Evolutionary conservation across 2,329 filamentous ascomycete species (phyloP), one percentile per base, ranked within the genome.

Genomic region (Calonectria naviculata): DNA sequence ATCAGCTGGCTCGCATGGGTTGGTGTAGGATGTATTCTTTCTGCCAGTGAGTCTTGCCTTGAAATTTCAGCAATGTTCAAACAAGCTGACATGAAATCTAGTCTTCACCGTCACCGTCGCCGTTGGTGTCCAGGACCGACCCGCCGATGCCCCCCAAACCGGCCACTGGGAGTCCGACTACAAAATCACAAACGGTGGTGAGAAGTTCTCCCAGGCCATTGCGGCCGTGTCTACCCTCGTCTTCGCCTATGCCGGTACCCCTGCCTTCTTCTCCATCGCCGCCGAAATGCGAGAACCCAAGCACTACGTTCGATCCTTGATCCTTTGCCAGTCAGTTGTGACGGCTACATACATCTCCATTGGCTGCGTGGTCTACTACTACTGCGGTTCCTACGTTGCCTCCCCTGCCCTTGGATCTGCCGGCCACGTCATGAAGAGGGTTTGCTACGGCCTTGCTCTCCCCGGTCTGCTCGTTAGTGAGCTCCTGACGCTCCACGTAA

Each of bases 351-450:
- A 84, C 24, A 62, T 80, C 9, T 68, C 79, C 17, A 81, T 85
- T 13, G 79, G 79, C 8, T 73, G 80, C 2, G 84, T 87, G 0
- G 83, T 87, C 1, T 87, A 87, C 76, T 81, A 84, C 36, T 87
- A 80, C 75, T 86, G 84, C 71, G 86, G 86, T 0, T 84, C 84
- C 0, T 87, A 83, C 68, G 84, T 88, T 5, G 83, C 85, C 0
- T 86, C 85, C 0, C 86, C 86, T 0, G 85, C 86, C 13, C 81
- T 88, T 10, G 86, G 85, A 2, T 86, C 84, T 12, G 86, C 85
- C 0, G 86, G 86, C 3, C 26, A 65, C 0, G 68, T 76, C 0
- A 78, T 86, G 68, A 87, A 87, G 80, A 86, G 83, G 70, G 76
- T 87, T 15, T 81, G 79, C 63, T 88, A 88, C 62, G 86, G 84